These are phyloP conservation scores for Anthracocystis panici-leucophaei DNA, from an alignment of 1,284 basidiomycete genomes.

Conservation along the genomic window DNA sequence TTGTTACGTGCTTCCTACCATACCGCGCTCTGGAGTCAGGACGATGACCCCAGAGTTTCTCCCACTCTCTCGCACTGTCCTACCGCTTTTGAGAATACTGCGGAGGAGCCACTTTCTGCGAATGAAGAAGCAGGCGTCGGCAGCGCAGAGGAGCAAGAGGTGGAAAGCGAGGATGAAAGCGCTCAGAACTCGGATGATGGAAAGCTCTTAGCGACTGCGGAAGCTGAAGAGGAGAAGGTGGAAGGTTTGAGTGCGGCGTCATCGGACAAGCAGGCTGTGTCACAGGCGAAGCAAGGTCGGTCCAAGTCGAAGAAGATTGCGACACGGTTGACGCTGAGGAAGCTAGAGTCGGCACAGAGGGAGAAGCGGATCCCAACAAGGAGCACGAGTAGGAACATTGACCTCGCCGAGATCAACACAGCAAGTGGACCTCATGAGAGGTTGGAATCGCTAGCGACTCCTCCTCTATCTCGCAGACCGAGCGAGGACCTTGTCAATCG, in stretches of 20 bases:
- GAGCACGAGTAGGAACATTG: conserved; percentile 9
- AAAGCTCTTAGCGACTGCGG: not conserved
- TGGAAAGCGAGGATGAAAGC: not conserved
- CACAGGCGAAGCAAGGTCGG: not conserved
- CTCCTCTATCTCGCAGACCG: conserved; percentile 27
- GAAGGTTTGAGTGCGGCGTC: not conserved
- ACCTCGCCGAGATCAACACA: not conserved
- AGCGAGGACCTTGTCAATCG: conserved; percentile 2
- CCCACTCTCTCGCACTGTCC: conserved; percentile 3
- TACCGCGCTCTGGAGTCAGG: conserved; percentile 38
- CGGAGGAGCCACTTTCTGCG: not conserved
- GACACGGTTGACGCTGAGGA: conserved; percentile 19
- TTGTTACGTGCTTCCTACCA: conserved; percentile 43
- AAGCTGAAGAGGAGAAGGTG: not conserved
- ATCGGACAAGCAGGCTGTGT: not conserved
- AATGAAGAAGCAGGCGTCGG: not conserved
- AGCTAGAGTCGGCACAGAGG: conserved; percentile 21
- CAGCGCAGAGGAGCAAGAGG: not conserved
- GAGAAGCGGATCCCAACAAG: conserved; percentile 7
- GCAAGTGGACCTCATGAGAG: conserved; percentile 12
- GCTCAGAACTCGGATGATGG: not conserved
- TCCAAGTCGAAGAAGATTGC: conserved; percentile 27
- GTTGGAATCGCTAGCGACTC: conserved; percentile 41
- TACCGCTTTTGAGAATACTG: not conserved
- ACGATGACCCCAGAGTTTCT: conserved; percentile 17